Conservation (phyloP, 768 basidiomycete genomes). For the Lyophyllum atratum region DNA sequence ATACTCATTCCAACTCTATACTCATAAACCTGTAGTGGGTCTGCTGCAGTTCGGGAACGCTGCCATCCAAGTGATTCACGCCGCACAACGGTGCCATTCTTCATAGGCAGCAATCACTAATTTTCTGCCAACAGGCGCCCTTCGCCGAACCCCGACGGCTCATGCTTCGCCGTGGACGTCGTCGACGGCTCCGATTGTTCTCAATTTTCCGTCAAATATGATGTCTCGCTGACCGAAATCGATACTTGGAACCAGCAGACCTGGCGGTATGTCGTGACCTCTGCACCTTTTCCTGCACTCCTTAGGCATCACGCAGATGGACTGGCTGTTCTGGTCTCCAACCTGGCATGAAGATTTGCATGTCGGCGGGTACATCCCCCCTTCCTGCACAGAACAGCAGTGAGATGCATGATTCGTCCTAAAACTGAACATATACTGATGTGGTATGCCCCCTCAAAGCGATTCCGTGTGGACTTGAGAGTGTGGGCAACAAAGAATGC, state of each 20-base stretch:
- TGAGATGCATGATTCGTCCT: not conserved
- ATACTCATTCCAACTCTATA: not conserved
- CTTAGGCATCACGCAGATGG: not conserved
- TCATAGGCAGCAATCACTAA: no score
- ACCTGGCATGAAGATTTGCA: not conserved
- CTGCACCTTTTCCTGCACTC: no score
- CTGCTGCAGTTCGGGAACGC: not conserved
- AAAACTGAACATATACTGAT: not conserved
- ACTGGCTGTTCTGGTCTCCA: not conserved
- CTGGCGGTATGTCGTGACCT: not conserved
- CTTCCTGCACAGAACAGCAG: not conserved
- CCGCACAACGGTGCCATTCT: not conserved
- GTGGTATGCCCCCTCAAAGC: not conserved
- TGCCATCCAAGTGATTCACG: not conserved
- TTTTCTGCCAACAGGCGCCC: not conserved
- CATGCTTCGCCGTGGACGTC: not conserved
- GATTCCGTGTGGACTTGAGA: constrained; percentile 16
- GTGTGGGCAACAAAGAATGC: constrained; percentile 13
- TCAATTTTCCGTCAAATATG: not conserved
- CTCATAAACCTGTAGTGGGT: not conserved
- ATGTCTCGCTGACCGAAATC: not conserved
- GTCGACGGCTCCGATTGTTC: not conserved
- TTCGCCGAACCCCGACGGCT: not conserved
- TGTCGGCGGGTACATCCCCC: not conserved
- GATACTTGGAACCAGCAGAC: not conserved